Evolutionary conservation across 139 green algal genomes (phyloP), one percentile per base, ranked within the genome.

Genomic region (Closterium sp.): DNA sequence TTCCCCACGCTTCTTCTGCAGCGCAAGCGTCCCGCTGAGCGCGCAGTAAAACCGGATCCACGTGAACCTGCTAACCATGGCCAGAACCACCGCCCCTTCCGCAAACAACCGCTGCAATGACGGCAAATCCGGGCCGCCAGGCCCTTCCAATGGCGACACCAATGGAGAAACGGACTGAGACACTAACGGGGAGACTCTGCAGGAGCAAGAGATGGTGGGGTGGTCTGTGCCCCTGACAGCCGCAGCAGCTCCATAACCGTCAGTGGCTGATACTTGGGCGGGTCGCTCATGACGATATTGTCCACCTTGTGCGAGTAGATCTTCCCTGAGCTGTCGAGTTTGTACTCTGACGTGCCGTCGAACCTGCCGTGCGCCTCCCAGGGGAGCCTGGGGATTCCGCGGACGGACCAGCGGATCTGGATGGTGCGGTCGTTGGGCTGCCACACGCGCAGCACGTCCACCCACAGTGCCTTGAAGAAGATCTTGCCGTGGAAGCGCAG

Each of bases 301-400:
- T 96, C 93, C 43, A 98, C 95, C 69, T 94, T 94, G 93, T 99
- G 97, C 95, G 98, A 96, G 87, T 98, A 99, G 33, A 99, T 98
- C 35, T 96, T 95, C 28, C 95, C 96, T 3, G 91, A 1, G 7
- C 85, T 91, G 94, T 99, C 97, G 76, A 99, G 95, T 90, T 97
- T 98, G 96, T 98, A 99, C 10, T 96, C 95, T 5, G 95, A 98
- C 43, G 98, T 96, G 84, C 97, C 97, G 55, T 99, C 97, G 94
- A 99, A 98, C 30, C 90, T 89, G 34, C 89, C 91, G 21, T 93
- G 89, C n/a, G 91, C 95, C 86, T 98, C 95, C 96, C 97, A 98
- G 10, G 97, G 96, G 31, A 99, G 95, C 10, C 97, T 95, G 21
- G 98, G 97, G 12, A 96, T 94, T 38, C 96, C 97, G 43, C 97